These are phyloP conservation scores for Agrocybe praecox DNA, from an alignment of 768 basidiomycete genomes.

Conservation along the genomic window DNA sequence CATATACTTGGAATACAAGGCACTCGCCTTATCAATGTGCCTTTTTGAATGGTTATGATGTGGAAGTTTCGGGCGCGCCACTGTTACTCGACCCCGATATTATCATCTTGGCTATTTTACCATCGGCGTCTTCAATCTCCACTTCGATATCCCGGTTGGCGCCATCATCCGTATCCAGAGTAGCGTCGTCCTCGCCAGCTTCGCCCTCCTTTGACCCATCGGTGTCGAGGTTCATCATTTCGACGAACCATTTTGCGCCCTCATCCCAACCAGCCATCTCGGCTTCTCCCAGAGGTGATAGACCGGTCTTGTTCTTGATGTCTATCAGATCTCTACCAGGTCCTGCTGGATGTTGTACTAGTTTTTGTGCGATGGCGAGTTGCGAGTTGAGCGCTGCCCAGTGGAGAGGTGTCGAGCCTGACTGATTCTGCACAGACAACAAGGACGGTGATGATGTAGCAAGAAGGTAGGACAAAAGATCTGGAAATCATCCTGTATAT, in stretches of 20 bases:
- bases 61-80: constrained; percentile 1
- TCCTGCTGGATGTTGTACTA: constrained; percentile 58
- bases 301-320: constrained; percentile 71
- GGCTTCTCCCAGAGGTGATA: constrained; percentile 80
- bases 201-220: constrained; percentile 36
- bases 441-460: constrained; percentile 57
- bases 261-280: constrained; percentile 83
- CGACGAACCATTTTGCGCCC: constrained; percentile 80
- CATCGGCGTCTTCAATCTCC: constrained; percentile 74
- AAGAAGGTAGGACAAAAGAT: constrained; percentile 75
- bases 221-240: constrained; percentile 75
- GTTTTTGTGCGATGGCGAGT: constrained; percentile 57
- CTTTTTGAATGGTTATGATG: constrained; percentile 9
- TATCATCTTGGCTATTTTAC: constrained; percentile 66
- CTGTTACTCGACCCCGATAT: constrained; percentile 32
- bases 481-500: constrained; percentile 55
- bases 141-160: constrained; percentile 56
- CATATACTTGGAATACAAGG: background rate
- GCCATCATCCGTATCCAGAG: constrained; percentile 27
- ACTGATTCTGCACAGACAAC: constrained; percentile 62
- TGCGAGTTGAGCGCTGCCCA: constrained; percentile 91
- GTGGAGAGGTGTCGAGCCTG: constrained; percentile 85
- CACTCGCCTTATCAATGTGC: background rate
- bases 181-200: constrained; percentile 38
- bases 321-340: constrained; percentile 74